Percentiles rank a stretch among this genome's conserved stretches.
These are phyloP conservation scores for Hirsutella thompsonii DNA, from an alignment of 2,329 filamentous ascomycete species.

Conservation along the genomic window DNA sequence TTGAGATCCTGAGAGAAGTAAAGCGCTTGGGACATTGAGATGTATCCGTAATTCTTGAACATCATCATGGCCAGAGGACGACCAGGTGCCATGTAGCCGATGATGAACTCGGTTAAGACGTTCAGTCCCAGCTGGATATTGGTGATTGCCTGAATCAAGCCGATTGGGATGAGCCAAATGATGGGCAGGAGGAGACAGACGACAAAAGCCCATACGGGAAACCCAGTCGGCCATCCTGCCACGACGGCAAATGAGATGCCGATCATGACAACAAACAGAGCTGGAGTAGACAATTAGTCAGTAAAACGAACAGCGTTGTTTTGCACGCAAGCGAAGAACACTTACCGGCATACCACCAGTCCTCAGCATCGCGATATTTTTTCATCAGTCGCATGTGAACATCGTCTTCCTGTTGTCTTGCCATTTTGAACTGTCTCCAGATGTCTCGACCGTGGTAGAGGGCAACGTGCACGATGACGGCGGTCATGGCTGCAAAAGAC, in stretches of 20 bases:
- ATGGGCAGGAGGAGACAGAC: constrained; percentile 44
- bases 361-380: constrained; percentile 44
- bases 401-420: constrained; percentile 43
- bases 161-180: constrained; percentile 47
- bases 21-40: constrained; percentile 53
- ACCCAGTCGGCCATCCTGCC: constrained; percentile 40
- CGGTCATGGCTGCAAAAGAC: constrained; percentile 53
- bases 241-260: constrained; percentile 41
- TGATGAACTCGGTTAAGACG: constrained; percentile 59
- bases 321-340: constrained; percentile 7
- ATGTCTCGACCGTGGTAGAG: constrained; percentile 44
- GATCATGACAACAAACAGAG: constrained; percentile 39
- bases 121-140: constrained; percentile 55
- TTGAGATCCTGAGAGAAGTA: constrained; percentile 55
- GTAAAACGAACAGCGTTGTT: not conserved
- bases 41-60: constrained; percentile 64
- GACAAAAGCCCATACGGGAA: constrained; percentile 45
- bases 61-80: constrained; percentile 63
- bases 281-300: constrained; percentile 6
- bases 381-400: constrained; percentile 49
- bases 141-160: constrained; percentile 47
- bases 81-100: constrained; percentile 62
- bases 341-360: constrained; percentile 46
- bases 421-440: constrained; percentile 39
- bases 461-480: constrained; percentile 42